These are phyloP conservation scores for Tothia fuscella DNA, from an alignment of 2,329 filamentous ascomycete genomes.

Conservation along the genomic window DNA sequence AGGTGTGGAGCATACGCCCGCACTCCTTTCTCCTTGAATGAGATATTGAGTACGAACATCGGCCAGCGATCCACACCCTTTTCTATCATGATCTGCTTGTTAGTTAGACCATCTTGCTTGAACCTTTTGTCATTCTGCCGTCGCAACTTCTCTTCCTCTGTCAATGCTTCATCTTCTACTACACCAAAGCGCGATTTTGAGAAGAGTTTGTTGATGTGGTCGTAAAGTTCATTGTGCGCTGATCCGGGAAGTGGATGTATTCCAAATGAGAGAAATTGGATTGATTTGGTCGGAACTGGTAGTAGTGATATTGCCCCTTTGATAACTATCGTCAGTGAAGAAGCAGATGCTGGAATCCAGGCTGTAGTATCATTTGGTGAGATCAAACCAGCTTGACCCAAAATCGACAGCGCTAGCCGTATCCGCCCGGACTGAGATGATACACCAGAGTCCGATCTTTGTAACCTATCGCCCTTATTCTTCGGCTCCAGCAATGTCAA, in stretches of 20 bases:
- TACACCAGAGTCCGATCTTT: too few relatives aligned
- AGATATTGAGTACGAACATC: slow-evolving; percentile 73
- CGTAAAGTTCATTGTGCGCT: slow-evolving; percentile 56
- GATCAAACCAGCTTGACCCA: slow-evolving; percentile 55
- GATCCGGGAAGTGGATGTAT: slow-evolving; percentile 51
- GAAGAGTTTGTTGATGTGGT: slow-evolving; percentile 69
- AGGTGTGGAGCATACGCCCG: background rate
- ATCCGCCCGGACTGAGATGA: background rate
- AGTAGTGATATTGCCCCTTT: slow-evolving; percentile 58
- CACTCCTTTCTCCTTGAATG: slow-evolving; percentile 19
- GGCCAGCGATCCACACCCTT: slow-evolving; percentile 74
- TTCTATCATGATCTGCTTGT: slow-evolving; percentile 34
- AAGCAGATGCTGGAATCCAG: slow-evolving; percentile 64
- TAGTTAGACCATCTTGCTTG: slow-evolving; percentile 38
- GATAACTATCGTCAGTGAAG: slow-evolving; percentile 48
- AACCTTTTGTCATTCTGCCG: slow-evolving; percentile 28
- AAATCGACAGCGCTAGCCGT: slow-evolving; percentile 26
- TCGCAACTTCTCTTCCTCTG: slow-evolving; percentile 24
- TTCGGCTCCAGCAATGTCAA: slow-evolving; percentile 19
- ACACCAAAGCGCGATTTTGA: slow-evolving; percentile 63
- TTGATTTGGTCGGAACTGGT: slow-evolving; percentile 57
- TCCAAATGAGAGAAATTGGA: slow-evolving; percentile 75
- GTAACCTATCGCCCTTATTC: too few relatives aligned
- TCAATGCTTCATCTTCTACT: slow-evolving; percentile 34
- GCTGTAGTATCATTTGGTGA: slow-evolving; percentile 37